Percentiles rank a stretch among this genome's conserved stretches.
phyloP scores from a whole-genome alignment of 352 stramenopile genomes.

The Aphanomyces euteiches region DNA sequence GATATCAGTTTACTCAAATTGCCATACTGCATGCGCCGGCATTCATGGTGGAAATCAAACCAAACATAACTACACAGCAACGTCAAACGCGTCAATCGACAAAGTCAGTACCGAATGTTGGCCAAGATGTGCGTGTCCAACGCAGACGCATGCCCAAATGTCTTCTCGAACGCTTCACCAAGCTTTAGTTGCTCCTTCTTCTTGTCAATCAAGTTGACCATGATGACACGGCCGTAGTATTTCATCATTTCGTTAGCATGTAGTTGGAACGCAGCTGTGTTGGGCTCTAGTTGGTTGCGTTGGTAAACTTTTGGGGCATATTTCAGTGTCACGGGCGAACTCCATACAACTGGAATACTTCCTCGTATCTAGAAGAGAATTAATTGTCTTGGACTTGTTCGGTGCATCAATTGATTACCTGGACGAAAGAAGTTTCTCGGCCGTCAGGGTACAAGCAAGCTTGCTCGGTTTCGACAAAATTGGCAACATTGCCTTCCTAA shows the following conservation, averaged over 20 bases:
- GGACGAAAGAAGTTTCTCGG: conserved; percentile 55
- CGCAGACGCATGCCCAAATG: conserved; percentile 45
- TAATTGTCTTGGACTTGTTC: too few relatives aligned
- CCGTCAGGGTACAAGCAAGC: conserved; percentile 73
- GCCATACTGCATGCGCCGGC: conserved; percentile 90
- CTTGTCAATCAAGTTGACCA: conserved; percentile 95
- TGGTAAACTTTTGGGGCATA: conserved; percentile 90
- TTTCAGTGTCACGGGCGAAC: conserved; percentile 83
- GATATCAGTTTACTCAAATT: conserved; percentile 89
- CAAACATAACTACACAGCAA: conserved; percentile 71
- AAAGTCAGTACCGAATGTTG: conserved; percentile 40
- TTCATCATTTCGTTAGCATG: conserved; percentile 61
- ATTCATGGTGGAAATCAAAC: conserved; percentile 98
- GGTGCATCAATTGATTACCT: conserved; percentile 24
- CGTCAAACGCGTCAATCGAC: background rate
- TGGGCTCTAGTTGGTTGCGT: conserved; percentile 39
- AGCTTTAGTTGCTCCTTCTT: conserved; percentile 91
- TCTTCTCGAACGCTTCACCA: conserved; percentile 86
- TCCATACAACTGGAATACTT: conserved; percentile 94
- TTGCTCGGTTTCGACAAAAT: conserved; percentile 96
- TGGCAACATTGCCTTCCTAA: conserved; percentile 85
- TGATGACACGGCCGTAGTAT: conserved; percentile 72
- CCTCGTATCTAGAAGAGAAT: conserved; percentile 88
- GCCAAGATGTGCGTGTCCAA: conserved; percentile 62
- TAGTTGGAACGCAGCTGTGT: conserved; percentile 53